These are phyloP conservation scores for Blastocystis sp. DNA, from an alignment of 352 stramenopile genomes.

Conservation along the genomic window DNA sequence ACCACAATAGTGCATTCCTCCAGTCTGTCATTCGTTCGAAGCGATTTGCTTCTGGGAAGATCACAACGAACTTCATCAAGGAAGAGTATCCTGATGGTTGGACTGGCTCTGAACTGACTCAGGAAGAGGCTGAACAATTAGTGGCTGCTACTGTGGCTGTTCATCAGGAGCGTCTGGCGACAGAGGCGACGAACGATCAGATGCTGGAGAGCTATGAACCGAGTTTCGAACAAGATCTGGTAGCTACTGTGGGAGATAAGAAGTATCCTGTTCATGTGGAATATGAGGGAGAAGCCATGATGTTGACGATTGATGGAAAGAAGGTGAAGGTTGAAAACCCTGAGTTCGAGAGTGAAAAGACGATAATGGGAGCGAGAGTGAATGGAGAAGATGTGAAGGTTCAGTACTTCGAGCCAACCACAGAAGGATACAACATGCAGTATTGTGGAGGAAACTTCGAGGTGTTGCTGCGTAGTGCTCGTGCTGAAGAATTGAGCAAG, in stretches of 20 bases:
- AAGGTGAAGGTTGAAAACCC: slow-evolving; percentile 30
- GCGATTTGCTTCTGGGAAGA: slow-evolving; percentile 84
- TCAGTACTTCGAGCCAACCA: slow-evolving; percentile 75
- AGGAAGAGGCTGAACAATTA: slow-evolving; percentile 66
- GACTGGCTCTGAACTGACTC: slow-evolving; percentile 71
- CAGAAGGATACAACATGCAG: slow-evolving; percentile 79
- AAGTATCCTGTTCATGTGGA: background rate
- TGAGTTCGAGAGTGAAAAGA: background rate
- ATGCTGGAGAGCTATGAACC: slow-evolving; percentile 19
- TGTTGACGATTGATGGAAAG: slow-evolving; percentile 10
- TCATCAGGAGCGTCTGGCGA: slow-evolving; percentile 53
- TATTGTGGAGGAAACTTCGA: slow-evolving; percentile 83
- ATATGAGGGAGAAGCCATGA: slow-evolving; percentile 8
- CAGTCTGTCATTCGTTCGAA: slow-evolving; percentile 79
- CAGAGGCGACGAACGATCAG: slow-evolving; percentile 35
- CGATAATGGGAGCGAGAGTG: slow-evolving; percentile 27
- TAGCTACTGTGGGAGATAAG: slow-evolving; percentile 8
- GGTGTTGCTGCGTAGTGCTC: slow-evolving; percentile 81
- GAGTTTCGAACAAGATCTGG: background rate
- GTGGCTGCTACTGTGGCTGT: slow-evolving; percentile 70
- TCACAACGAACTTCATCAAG: slow-evolving; percentile 93
- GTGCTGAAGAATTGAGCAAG: slow-evolving; percentile 78
- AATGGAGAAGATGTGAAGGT: slow-evolving; percentile 68
- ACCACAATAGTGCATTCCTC: slow-evolving; percentile 89
- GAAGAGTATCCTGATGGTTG: slow-evolving; percentile 92